Conservation (phyloP, 192 early-diverging fungal species). For the Coemansia reversa region DNA sequence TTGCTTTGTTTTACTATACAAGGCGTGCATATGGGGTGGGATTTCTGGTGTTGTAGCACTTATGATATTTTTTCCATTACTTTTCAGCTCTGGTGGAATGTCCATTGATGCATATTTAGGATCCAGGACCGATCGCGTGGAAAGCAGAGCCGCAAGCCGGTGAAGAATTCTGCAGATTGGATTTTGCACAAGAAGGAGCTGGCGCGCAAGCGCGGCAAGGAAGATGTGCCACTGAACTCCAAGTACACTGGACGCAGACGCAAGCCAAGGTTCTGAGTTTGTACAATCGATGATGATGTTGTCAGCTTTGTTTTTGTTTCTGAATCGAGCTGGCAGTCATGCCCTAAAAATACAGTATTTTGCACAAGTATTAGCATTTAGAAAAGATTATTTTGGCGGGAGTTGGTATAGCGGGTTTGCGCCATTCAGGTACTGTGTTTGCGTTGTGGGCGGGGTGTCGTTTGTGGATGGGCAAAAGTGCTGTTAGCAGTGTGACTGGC, state of each 20-base stretch:
- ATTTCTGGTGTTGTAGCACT: background rate
- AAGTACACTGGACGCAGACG: constrained; percentile 95
- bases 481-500: too few relatives aligned
- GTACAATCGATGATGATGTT: background rate
- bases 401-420: too few relatives aligned
- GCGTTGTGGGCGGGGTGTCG: too few relatives aligned
- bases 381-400: too few relatives aligned
- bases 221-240: constrained; percentile 81
- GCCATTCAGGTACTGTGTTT: too few relatives aligned
- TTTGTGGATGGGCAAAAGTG: too few relatives aligned
- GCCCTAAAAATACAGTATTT: background rate
- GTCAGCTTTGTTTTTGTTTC: background rate
- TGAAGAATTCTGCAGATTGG: constrained; percentile 84
- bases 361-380: too few relatives aligned
- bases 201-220: constrained; percentile 69
- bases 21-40: background rate
- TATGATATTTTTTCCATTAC: background rate
- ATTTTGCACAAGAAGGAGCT: constrained; percentile 89
- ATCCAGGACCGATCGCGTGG: constrained; percentile 35
- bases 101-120: constrained; percentile 20
- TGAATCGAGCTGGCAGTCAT: background rate
- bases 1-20: background rate
- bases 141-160: constrained; percentile 53
- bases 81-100: constrained; percentile 1
- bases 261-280: constrained; percentile 72